Conservation (phyloP, 495 filamentous ascomycete genomes). For the Hypoxylon fuscum region DNA sequence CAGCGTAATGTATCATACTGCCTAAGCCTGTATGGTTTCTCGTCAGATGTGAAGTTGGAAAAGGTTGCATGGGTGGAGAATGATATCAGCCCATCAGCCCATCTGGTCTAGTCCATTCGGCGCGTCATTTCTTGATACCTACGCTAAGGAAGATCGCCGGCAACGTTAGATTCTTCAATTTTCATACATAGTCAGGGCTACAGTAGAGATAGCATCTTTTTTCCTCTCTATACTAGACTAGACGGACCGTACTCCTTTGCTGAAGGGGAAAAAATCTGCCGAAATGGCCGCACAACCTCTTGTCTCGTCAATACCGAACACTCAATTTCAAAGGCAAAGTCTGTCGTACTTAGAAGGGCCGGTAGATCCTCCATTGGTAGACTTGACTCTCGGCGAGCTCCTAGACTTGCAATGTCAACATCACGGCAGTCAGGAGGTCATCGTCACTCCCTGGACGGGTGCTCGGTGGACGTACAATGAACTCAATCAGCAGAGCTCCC, state of each 20-base stretch:
- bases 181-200: slow-evolving; percentile 1
- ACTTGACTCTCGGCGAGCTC: slow-evolving; percentile 69
- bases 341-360: slow-evolving; percentile 68
- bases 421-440: slow-evolving; percentile 66
- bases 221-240: no score
- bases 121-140: slow-evolving; percentile 2
- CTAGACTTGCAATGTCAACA: slow-evolving; percentile 68
- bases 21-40: no score
- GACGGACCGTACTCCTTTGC: neutral
- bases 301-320: slow-evolving; percentile 10
- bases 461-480: slow-evolving; percentile 73
- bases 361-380: slow-evolving; percentile 65
- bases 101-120: slow-evolving; percentile 9
- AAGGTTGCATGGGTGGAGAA: slow-evolving; percentile 16
- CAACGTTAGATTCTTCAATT: slow-evolving; percentile 6
- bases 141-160: slow-evolving; percentile 7
- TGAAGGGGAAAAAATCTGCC: neutral
- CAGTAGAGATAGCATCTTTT: no score
- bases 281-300: slow-evolving; percentile 38
- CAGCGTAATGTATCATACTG: neutral
- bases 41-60: neutral
- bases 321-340: slow-evolving; percentile 44
- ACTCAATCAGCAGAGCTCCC: slow-evolving; percentile 66
- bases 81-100: slow-evolving; percentile 13
- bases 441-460: slow-evolving; percentile 73